Base-by-base conservation (phyloP, 2,329 filamentous ascomycete species). In the Xylaria sp. region DNA sequence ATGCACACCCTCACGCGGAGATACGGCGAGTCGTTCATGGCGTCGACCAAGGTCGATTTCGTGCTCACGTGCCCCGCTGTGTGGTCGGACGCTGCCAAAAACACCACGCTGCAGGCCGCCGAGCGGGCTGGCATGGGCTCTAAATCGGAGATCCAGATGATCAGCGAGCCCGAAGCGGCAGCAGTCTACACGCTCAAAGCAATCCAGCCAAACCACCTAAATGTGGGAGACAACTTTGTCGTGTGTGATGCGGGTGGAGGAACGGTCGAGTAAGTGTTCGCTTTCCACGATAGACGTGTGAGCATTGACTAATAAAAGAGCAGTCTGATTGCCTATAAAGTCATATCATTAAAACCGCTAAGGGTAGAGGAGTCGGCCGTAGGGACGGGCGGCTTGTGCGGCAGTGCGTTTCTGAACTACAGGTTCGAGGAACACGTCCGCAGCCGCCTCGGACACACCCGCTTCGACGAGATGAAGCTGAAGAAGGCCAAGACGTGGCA, bases 21-120 rank as follows among this genome's bases (percentile, higher is more conserved):
- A 55, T 94, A 94, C 76, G 92, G 92, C 73, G 90, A 92, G 79
- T 89, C 89, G 0, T 94, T 95, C 75, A 93, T 94, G 89, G 86
- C 87, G 6, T 88, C 87, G 7, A 94, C 92, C 4, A 89, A 89
- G 74, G 89, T 93, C 47, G 89, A 94, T 69, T 94, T 93, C 74
- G 91, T 95, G 57, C 83, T 96, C 64, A 95, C 92, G 0, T 93
- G 92, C 60, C 93, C 93, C 7, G 93, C 93, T 7, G 92, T 95
- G 7, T 96, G 93, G 93, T 93, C 89, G 27, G 93, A 96, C 77
- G 88, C 91, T 0, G 93, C 92, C n/a, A 95, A 94, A 81, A 92
- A 93, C 78, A 92, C 92, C 5, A 95, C 92, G 1, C 80, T 94
- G 57, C 88, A 92, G 76, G 93, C 92, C 5, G 92, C 92, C 11